Percentiles rank a stretch among this genome's conserved stretches.
Evolutionary conservation across 2,329 filamentous ascomycete genomes (phyloP).

Genomic region (Verruconis gallopava): DNA sequence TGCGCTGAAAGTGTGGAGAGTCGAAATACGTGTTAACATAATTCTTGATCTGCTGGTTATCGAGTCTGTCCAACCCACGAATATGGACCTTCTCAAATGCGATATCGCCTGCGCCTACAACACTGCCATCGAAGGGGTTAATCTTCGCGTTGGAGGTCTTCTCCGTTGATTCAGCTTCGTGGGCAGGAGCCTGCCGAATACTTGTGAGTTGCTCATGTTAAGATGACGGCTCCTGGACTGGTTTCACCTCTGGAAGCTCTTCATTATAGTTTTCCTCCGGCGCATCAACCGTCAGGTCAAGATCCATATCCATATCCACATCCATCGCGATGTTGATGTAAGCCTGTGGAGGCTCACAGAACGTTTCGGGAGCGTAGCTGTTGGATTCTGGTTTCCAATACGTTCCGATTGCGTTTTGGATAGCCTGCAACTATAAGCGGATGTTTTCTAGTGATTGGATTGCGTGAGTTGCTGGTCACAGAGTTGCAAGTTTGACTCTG

Average conservation of each 20-base stretch:
- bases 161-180: not conserved
- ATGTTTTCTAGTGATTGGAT: too few species aligned
- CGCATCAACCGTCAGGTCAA: conserved; percentile 14
- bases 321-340: conserved; percentile 17
- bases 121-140: not conserved
- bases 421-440: too few species aligned
- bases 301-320: conserved; percentile 24
- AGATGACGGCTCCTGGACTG: not conserved
- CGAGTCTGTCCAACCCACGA: conserved; percentile 68
- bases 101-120: conserved; percentile 11
- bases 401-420: too few species aligned
- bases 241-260: not conserved
- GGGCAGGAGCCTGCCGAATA: not conserved
- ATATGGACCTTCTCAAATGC: conserved; percentile 63
- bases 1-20: conserved; percentile 34
- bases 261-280: conserved; percentile 10
- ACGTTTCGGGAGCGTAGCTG: too few species aligned
- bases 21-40: conserved; percentile 60
- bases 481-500: too few species aligned
- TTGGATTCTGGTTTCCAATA: too few species aligned
- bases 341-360: too few species aligned
- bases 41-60: conserved; percentile 59
- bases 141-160: not conserved
- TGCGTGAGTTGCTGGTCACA: too few species aligned
- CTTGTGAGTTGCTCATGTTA: not conserved